These are phyloP conservation scores for Malus asiatica DNA, from an alignment of 306 rosid species.

Conservation along the genomic window DNA sequence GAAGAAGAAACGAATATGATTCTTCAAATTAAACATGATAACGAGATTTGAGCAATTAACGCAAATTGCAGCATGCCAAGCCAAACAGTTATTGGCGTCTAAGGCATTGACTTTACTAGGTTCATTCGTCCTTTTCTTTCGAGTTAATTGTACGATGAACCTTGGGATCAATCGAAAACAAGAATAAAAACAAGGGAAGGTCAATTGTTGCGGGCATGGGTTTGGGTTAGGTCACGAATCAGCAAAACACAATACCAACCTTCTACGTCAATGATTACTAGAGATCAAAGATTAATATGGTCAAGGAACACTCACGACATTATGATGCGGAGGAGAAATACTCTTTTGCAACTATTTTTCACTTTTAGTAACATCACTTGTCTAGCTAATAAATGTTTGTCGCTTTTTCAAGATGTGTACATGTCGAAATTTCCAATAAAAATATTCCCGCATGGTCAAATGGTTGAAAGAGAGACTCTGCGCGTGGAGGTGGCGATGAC, in stretches of 20 bases:
- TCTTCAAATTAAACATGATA: too few species aligned
- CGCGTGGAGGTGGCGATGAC: not conserved
- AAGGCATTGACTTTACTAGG: not conserved
- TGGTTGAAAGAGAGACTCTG: too few species aligned
- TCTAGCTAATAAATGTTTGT: too few species aligned
- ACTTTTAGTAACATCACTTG: too few species aligned
- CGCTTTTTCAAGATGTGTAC: too few species aligned
- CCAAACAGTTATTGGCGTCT: fast-evolving
- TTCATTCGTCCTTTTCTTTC: too few species aligned
- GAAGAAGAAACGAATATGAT: too few species aligned
- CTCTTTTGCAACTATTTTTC: too few species aligned
- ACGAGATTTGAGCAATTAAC: too few species aligned
- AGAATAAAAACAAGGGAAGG: not conserved
- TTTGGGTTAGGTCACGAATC: not conserved
- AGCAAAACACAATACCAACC: not conserved
- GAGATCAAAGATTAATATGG: not conserved
- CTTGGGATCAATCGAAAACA: not conserved
- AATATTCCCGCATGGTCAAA: fast-evolving
- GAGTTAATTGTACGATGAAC: too few species aligned
- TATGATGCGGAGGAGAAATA: not conserved
- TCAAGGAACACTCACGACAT: not conserved
- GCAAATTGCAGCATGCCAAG: too few species aligned
- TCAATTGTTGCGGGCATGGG: not conserved
- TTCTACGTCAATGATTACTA: too few species aligned
- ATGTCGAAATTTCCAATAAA: fast-evolving